These are phyloP conservation scores for Colletotrichum musae DNA, from an alignment of 2,329 filamentous ascomycete genomes.

Conservation along the genomic window DNA sequence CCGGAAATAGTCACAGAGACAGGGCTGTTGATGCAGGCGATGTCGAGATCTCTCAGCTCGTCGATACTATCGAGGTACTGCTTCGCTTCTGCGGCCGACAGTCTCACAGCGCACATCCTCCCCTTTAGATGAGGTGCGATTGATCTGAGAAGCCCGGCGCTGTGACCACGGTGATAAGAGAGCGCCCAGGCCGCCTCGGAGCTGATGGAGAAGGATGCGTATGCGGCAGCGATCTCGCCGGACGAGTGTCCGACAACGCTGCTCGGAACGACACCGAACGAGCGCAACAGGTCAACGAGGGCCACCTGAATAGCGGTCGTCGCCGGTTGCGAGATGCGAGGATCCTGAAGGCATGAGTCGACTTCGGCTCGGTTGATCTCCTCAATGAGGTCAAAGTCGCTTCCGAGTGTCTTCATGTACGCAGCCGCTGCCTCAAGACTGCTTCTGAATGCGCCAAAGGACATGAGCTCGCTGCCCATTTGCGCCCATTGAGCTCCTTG, in stretches of 20 bases:
- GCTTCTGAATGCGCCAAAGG: conserved; percentile 57
- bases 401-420: conserved; percentile 50
- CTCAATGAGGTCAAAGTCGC: conserved; percentile 52
- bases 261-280: conserved; percentile 50
- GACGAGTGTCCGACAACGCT: conserved; percentile 62
- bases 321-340: conserved; percentile 57
- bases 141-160: conserved; percentile 48
- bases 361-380: conserved; percentile 51
- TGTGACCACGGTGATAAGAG: conserved; percentile 58
- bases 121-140: conserved; percentile 50
- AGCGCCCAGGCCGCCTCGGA: conserved; percentile 57
- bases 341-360: conserved; percentile 49
- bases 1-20: conserved; percentile 61
- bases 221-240: conserved; percentile 63
- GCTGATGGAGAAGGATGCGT: conserved; percentile 54
- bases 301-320: conserved; percentile 60
- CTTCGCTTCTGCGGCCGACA: conserved; percentile 48
- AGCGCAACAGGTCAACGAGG: conserved; percentile 56
- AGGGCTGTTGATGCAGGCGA: conserved; percentile 63
- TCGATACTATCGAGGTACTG: conserved; percentile 46
- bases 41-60: conserved; percentile 45
- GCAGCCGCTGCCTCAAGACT: conserved; percentile 53
- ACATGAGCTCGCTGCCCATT: conserved; percentile 59
- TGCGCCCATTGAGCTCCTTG: conserved; percentile 60
- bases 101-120: conserved; percentile 59